Percentiles rank a stretch among this genome's conserved stretches.
These are phyloP conservation scores for Phtheirospermum japonicum DNA, from an alignment of 257 asterid species.

Conservation along the genomic window DNA sequence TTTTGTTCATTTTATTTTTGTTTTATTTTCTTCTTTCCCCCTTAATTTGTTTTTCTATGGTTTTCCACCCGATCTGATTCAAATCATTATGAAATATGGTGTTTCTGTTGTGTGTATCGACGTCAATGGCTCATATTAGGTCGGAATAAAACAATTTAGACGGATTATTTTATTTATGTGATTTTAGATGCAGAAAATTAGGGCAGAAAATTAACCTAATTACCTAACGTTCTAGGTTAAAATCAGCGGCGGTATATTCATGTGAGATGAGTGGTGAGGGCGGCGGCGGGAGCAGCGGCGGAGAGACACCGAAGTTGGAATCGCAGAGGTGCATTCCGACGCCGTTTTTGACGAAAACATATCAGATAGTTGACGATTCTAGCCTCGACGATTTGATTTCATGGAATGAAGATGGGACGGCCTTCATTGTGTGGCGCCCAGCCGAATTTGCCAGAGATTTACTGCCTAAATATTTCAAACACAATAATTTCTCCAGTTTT, in stretches of 20 bases:
- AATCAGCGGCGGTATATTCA: slow-evolving; percentile 9
- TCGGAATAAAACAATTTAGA: neutral
- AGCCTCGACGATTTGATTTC: slow-evolving; percentile 65
- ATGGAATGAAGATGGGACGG: slow-evolving; percentile 84
- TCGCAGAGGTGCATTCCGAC: slow-evolving; percentile 67
- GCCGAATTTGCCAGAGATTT: slow-evolving; percentile 88
- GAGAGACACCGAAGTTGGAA: slow-evolving; percentile 37
- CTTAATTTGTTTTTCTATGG: no score
- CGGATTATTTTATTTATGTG: neutral
- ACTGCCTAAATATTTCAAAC: slow-evolving; percentile 79
- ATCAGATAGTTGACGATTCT: slow-evolving; percentile 75
- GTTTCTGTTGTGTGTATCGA: no score
- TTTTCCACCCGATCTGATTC: no score
- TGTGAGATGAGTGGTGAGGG: slow-evolving; percentile 36
- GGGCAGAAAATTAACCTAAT: neutral
- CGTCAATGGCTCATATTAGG: neutral
- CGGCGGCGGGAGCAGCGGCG: slow-evolving; percentile 33
- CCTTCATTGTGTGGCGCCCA: slow-evolving; percentile 83
- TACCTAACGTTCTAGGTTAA: slow-evolving; percentile 14
- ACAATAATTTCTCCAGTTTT: slow-evolving; percentile 90
- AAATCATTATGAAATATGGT: no score
- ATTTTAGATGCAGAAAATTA: neutral
- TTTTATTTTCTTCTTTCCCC: no score
- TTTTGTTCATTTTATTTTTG: no score
- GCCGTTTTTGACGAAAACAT: slow-evolving; percentile 82